Evolutionary conservation across 176 grass and related monocot species (phyloP).

Genomic region (Ensete ventricosum): DNA sequence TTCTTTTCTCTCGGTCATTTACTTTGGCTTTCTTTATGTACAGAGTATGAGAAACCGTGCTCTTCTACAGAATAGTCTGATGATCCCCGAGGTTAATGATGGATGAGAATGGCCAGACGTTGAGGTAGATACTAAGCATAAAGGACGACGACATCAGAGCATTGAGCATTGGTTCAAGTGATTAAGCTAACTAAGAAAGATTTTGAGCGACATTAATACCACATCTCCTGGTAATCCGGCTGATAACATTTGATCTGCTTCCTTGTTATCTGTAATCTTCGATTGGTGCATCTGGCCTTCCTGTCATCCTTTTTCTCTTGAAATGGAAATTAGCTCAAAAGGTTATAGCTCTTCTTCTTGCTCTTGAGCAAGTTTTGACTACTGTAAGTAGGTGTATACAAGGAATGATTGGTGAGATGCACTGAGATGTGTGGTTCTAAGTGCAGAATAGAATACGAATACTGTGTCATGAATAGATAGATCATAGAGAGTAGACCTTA

Average conservation of each 20-base stretch:
- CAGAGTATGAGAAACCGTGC: not conserved
- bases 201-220: not conserved
- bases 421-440: too few species aligned
- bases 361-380: too few species aligned
- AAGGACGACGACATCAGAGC: not conserved
- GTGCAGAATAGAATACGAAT: too few species aligned
- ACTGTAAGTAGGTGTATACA: too few species aligned
- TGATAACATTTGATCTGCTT: not conserved
- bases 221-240: not conserved
- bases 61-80: too few species aligned
- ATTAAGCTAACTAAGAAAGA: not conserved
- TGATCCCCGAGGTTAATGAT: too few species aligned
- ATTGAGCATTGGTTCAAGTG: not conserved
- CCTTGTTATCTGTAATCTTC: not conserved
- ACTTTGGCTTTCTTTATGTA: not conserved
- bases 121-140: not conserved
- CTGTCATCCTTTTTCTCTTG: not conserved
- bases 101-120: too few species aligned
- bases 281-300: not conserved
- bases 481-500: too few species aligned
- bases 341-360: too few species aligned
- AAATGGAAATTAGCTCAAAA: too few species aligned
- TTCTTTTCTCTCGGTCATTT: too few species aligned
- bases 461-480: too few species aligned
- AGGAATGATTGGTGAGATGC: not conserved